These are phyloP conservation scores for Fusarium sp. DNA, from an alignment of 2,329 filamentous ascomycete genomes.

Conservation along the genomic window DNA sequence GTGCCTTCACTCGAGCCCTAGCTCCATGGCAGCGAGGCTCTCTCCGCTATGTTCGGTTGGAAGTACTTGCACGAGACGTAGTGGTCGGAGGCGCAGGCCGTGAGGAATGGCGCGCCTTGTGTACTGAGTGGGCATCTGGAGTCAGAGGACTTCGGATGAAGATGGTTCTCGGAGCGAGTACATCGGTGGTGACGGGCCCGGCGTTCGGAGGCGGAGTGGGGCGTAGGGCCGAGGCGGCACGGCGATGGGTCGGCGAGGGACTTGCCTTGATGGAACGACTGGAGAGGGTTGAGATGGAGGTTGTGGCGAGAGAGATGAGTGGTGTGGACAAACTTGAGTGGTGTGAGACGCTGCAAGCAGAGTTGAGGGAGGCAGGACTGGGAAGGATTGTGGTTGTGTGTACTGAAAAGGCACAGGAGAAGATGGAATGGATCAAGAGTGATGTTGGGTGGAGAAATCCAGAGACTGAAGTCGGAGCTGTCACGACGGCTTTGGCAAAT, in stretches of 20 bases:
- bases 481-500: not conserved
- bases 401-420: slow-evolving; percentile 40
- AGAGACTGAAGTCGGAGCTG: not conserved
- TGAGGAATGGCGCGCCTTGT: slow-evolving; percentile 51
- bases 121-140: slow-evolving; percentile 47
- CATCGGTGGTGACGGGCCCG: slow-evolving; percentile 36
- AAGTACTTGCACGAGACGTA: slow-evolving; percentile 53
- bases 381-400: slow-evolving; percentile 35
- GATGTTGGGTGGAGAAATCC: slow-evolving; percentile 31
- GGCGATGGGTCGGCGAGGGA: slow-evolving; percentile 41
- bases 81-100: slow-evolving; percentile 38
- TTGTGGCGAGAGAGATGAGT: slow-evolving; percentile 47
- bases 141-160: slow-evolving; percentile 54
- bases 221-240: slow-evolving; percentile 28
- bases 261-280: slow-evolving; percentile 47
- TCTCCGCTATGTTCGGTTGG: slow-evolving; percentile 54
- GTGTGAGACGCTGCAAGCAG: slow-evolving; percentile 46
- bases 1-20: slow-evolving; percentile 48
- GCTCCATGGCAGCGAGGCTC: slow-evolving; percentile 54
- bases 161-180: slow-evolving; percentile 45
- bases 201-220: slow-evolving; percentile 26
- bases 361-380: slow-evolving; percentile 37
- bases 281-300: slow-evolving; percentile 54
- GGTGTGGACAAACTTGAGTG: slow-evolving; percentile 48
- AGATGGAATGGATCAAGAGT: slow-evolving; percentile 40